These are phyloP conservation scores for Hirschfeldia incana DNA, from an alignment of 345 rosid genomes.

Conservation along the genomic window DNA sequence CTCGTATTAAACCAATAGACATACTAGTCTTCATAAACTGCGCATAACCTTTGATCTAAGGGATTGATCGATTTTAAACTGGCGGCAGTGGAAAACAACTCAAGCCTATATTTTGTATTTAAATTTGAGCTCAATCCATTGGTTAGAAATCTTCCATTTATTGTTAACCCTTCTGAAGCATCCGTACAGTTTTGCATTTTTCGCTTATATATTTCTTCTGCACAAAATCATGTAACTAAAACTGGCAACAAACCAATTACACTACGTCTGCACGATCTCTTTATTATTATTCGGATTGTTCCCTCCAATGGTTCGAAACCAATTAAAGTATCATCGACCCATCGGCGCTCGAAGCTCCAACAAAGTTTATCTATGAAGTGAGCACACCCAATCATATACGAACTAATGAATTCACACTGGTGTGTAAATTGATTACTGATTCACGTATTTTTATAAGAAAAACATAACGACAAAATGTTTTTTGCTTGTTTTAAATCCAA, in stretches of 20 bases:
- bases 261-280: neutral
- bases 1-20: neutral
- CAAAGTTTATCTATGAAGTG: neutral
- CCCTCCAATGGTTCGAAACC: neutral
- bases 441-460: neutral
- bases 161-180: neutral
- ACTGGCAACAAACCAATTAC: neutral
- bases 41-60: neutral
- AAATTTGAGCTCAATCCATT: neutral
- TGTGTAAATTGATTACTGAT: neutral
- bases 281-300: neutral
- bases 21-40: neutral
- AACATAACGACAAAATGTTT: neutral
- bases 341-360: neutral
- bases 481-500: neutral
- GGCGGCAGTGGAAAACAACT: neutral
- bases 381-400: neutral
- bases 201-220: neutral
- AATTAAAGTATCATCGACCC: neutral
- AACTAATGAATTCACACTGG: neutral
- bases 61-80: neutral
- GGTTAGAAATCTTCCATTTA: neutral
- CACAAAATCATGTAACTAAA: neutral
- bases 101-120: too few species aligned
- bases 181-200: neutral